Base-by-base conservation (phyloP, 768 basidiomycete genomes). In the Hemileccinum rubropunctum region DNA sequence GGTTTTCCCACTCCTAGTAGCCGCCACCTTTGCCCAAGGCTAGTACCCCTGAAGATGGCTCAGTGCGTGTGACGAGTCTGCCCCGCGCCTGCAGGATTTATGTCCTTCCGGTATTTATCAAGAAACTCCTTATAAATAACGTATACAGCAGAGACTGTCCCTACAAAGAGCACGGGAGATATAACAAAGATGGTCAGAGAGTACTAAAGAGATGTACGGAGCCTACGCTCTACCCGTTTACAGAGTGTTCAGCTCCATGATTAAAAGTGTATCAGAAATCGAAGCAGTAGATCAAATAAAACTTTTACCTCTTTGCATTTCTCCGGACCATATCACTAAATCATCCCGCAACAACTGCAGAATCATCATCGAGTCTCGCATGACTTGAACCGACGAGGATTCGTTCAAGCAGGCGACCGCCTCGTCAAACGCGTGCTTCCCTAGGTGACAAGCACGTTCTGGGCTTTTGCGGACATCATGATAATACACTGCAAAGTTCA, bases 401-500 rank as follows among this genome's bases (percentile, higher is more conserved):
- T 68, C 63, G 47, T 71, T 70, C 62, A 88, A 72, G 64, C 84
- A 82, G 51, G 80, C 75, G 48, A 95, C 83, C 6, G 91, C 92
- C 60, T 92, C 89, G 68, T 95, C 92, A 66, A 95, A 92, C 4
- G 91, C 92, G 63, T 90, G 88, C 71, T 94, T 94, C 44, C 90
- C 91, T 51, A 94, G 76, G 65, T 88, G 87, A 67, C 90, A 92
- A 28, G 91, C 91, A 54, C 88, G 77, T 62, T 91, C 88, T 21
- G 92, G 89, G 64, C 86, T 88, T 68, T 85, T 83, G 57, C 83
- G 78, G 60, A 93, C 89, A 66, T 94, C 79, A 66, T 91, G 91
- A 68, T 88, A 93, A 75, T 89, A 95, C 44, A 95, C 92, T n/a
- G 90, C 86, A 72, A 95, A 93, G 73, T 94, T 95, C 61, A 95